Base-by-base conservation (phyloP, 805 yeast species). In the Hanseniaspora valbyensis region DNA sequence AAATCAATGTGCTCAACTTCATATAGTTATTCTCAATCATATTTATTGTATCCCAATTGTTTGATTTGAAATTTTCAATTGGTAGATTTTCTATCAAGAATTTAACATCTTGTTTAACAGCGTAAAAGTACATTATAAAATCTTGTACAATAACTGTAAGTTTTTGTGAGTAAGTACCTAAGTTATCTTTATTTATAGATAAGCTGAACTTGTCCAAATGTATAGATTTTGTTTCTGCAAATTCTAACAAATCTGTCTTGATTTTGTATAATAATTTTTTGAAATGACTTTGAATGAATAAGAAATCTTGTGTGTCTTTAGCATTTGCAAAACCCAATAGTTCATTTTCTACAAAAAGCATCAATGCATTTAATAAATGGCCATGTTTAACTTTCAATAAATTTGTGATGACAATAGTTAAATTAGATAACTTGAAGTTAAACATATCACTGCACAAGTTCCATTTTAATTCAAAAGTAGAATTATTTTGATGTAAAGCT, bases 101-200 rank as follows among this genome's bases (percentile, higher is more conserved):
- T 14, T 26, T 37, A 2, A 41, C 16, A 14, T 51, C 50, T 30
- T 51, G 50, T n/a, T 40, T 33, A 22, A 51, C 42, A 22, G 37
- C 26, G 29, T 30, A 51, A 16, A 73, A 64, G 54, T 76, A 71
- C 24, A 66, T 64, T 1, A 82, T 73, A 51, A 75, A 72, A 33
- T 72, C 73, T 42, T 69, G 66, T 4, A 75, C 72, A 45, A 70
- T 66, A 1, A 69, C 69, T 32, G 72, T 64, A 2, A 77, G 70
- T 7, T 69, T 73, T 25, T 30, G 63, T 64, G 42, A 32, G 8
- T 28, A 32, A 5, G 19, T 33, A 16, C 25, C 62, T 62, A 21
- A 61, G 60, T 39, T 67, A 66, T 52, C 68, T 63, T 54, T 73
- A 76, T 60, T 72, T 72, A 46, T 73, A 61, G 16, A 58, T 61